Base-by-base conservation (phyloP, 495 filamentous ascomycete species). In the Penicillium salamii region DNA sequence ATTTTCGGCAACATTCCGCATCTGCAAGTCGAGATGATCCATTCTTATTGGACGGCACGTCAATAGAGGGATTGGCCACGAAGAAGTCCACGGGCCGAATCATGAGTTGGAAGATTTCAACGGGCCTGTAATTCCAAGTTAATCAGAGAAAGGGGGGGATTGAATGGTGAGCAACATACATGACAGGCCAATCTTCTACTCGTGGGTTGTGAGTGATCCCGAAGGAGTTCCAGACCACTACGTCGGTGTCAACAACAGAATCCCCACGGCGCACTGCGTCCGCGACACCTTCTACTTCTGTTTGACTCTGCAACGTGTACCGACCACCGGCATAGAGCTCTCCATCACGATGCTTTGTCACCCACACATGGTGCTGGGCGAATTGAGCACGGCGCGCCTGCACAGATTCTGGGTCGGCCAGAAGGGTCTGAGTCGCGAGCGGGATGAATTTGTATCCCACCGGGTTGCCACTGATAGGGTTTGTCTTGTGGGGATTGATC, bases 311-410 rank as follows among this genome's bases (percentile, higher is more conserved):
- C 53, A 95, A 88, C 1, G 92, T 96, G 64, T 92, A 96, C 51
- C 83, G 78, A 1, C 91, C 91, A 15, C 86, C 91, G 0, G 92
- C 85, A 59, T 84, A 96, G 4, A 95, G 71, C 68, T 97, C 92
- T 6, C 75, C 81, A 33, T 95, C 91, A 5, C 69, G 74, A 67
- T 95, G 84, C 26, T 81, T 79, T 0, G 89, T 92, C 3, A 95
- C 84, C 75, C 91, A 97, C 36, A 97, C 75, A 54, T 89, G 86
- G 53, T 87, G 87, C 59, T 92, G 88, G 0, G 88, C 87, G 57
- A 93, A 97, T 64, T 95, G 90, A 9, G 90, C 89, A 2, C 91
- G 81, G 49, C 78, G 80, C 38, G 82, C 79, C 63, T 96, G 84
- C 68, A 85, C 89, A 50, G 79, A 85, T 23, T 84, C 74, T 1